Base-by-base conservation (phyloP, 805 yeast genomes). In the Komagataella mondaviorum region DNA sequence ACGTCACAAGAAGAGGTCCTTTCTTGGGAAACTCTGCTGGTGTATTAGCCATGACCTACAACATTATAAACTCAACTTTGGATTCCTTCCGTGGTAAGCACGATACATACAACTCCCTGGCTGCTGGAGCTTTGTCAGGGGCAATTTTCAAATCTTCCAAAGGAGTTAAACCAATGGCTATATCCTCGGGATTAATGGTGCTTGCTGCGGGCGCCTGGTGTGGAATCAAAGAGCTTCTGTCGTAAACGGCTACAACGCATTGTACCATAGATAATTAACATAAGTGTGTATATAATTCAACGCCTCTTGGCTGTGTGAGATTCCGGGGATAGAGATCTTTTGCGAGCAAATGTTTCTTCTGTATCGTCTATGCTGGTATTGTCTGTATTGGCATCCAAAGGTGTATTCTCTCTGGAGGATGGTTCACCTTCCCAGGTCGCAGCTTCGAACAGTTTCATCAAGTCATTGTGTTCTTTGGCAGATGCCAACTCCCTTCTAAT, bases 1-100 rank as follows among this genome's bases (percentile, higher is more conserved):
- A 88, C 63, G 77, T 93, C 61, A 93, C 99, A 45, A 85, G 88
- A 63, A 82, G 96, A 67, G 99, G 99, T 54, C 99, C 99, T 20
- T 91, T 80, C 68, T 70, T 91, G 63, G 99, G 98, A 59, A 93
- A 93, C 72, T 82, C 85, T 51, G 95, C 96, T 14, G 99, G 97
- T 71, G 95, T 89, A 18, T 75, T 93, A 59, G 96, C 97, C 22
- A 70, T 93, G 60, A 77, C 85, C 56, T 93, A 93, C 71, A 93
- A 93, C 71, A 66, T 91, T 57, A 74, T 88, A 58, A 90, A 89
- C 68, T 80, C 93, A 24, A 64, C 83, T 8, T 72, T 93, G 57
- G 98, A 88, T 66, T 75, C 77, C 46, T 63, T 83, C 51, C 83
- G 97, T 70, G 97, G 95, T 51, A 79, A 81, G 67, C 97, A 91